phyloP scores from a whole-genome alignment of 1,284 basidiomycete species.

The Stereum hirsutum region DNA sequence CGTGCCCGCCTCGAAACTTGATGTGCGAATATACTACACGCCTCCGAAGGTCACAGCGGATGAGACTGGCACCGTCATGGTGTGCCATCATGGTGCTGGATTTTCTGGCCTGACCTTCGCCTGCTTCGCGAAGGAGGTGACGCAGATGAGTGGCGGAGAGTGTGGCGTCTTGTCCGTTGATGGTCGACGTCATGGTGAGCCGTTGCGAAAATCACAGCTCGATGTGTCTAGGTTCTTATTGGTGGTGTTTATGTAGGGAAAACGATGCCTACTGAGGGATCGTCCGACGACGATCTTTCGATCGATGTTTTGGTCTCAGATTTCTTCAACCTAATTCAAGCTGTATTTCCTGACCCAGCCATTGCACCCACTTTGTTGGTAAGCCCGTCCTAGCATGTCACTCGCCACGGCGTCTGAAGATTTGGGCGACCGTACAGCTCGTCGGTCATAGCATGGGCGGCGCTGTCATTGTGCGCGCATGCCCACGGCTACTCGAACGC shows the following conservation, averaged over 20 bases:
- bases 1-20: conserved; percentile 50
- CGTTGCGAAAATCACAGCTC: not conserved
- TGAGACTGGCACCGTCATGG: conserved; percentile 58
- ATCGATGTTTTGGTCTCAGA: conserved; percentile 67
- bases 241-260: conserved; percentile 40
- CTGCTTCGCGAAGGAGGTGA: conserved; percentile 74
- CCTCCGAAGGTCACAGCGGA: conserved; percentile 29
- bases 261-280: conserved; percentile 33
- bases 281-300: conserved; percentile 59
- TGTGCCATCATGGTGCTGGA: conserved; percentile 94
- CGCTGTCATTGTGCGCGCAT: conserved; percentile 71
- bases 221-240: not conserved
- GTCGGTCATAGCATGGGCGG: conserved; percentile 92
- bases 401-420: not conserved
- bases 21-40: conserved; percentile 75
- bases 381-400: conserved; percentile 20
- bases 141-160: conserved; percentile 52
- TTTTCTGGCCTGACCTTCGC: conserved; percentile 88
- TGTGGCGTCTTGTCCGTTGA: conserved; percentile 83
- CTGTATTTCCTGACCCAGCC: conserved; percentile 58
- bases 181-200: conserved; percentile 82
- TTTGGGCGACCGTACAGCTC: conserved; percentile 41
- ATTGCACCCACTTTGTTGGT: conserved; percentile 70
- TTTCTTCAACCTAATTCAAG: conserved; percentile 56
- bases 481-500: conserved; percentile 53